Conservation (phyloP, 352 stramenopile genomes). For the Phytophthora palmivora region DNA sequence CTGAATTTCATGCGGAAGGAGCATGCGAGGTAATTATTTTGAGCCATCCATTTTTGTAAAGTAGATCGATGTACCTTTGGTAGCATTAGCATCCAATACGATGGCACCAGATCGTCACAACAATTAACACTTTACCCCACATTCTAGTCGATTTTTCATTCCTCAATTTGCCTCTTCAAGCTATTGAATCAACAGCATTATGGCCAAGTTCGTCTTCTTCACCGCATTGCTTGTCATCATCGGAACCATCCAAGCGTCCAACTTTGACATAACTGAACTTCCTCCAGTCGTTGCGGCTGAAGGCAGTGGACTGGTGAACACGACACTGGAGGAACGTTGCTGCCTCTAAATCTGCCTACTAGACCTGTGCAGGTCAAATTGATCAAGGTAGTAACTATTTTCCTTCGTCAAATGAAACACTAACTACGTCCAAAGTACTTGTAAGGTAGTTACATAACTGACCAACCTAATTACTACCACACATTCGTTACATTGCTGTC, state of each 20-base stretch:
- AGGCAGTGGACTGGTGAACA: constrained; percentile 8
- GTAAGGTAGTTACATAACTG: too few species aligned
- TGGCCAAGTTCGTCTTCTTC: constrained; percentile 29
- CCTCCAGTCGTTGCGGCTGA: not conserved
- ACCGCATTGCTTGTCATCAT: constrained; percentile 20
- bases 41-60: not conserved
- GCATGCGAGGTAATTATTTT: too few species aligned
- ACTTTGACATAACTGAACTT: not conserved
- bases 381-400: too few species aligned
- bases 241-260: constrained; percentile 3
- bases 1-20: too few species aligned
- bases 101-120: not conserved
- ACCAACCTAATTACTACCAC: too few species aligned
- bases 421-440: too few species aligned
- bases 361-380: too few species aligned
- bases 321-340: constrained; percentile 30
- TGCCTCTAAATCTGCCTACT: constrained; percentile 14
- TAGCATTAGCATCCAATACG: not conserved
- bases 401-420: too few species aligned
- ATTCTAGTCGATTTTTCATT: constrained; percentile 4
- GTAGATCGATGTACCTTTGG: not conserved
- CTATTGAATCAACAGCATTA: constrained; percentile 11
- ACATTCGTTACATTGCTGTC: too few species aligned
- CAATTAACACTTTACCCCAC: not conserved
- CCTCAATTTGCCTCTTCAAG: constrained; percentile 16